These are phyloP conservation scores for Leccinum rimulosum DNA, from an alignment of 768 basidiomycete genomes.

Conservation along the genomic window DNA sequence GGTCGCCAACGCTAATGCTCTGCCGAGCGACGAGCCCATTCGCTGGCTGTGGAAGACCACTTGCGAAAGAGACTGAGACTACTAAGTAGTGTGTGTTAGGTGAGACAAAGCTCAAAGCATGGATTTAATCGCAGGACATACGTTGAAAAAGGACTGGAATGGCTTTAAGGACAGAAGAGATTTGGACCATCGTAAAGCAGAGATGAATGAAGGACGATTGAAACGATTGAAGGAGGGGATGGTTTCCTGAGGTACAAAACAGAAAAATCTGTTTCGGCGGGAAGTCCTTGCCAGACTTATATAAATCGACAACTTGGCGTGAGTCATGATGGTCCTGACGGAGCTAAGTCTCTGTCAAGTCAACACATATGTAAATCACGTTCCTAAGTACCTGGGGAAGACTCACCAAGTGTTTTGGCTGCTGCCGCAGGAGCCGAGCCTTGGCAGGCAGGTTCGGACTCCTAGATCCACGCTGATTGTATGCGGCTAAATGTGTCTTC, in stretches of 20 bases:
- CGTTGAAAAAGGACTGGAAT: slow-evolving; percentile 12
- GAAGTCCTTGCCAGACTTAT: neutral
- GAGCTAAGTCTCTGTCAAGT: neutral
- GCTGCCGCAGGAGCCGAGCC: neutral
- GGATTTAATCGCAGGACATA: slow-evolving; percentile 1
- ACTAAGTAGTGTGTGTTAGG: neutral
- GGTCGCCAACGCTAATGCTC: neutral
- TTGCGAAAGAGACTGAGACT: neutral
- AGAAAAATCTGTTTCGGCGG: neutral
- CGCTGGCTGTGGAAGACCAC: neutral
- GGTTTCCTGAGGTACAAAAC: slow-evolving; percentile 2
- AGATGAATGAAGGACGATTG: neutral
- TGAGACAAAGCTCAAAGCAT: neutral
- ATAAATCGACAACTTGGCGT: neutral
- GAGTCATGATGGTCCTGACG: neutral
- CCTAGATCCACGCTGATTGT: no score
- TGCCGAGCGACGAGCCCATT: slow-evolving; percentile 24
- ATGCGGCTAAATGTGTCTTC: neutral
- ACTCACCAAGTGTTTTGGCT: neutral
- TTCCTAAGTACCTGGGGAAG: neutral
- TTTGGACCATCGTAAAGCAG: slow-evolving; percentile 20
- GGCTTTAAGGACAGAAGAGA: slow-evolving; percentile 15
- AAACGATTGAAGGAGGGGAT: neutral
- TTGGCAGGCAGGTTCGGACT: neutral
- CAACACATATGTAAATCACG: neutral